A percentile compares a stretch with the other conserved stretches of the same genome.
Conservation (phyloP, 2,329 filamentous ascomycete species). For the Alternaria ventricosa region DNA sequence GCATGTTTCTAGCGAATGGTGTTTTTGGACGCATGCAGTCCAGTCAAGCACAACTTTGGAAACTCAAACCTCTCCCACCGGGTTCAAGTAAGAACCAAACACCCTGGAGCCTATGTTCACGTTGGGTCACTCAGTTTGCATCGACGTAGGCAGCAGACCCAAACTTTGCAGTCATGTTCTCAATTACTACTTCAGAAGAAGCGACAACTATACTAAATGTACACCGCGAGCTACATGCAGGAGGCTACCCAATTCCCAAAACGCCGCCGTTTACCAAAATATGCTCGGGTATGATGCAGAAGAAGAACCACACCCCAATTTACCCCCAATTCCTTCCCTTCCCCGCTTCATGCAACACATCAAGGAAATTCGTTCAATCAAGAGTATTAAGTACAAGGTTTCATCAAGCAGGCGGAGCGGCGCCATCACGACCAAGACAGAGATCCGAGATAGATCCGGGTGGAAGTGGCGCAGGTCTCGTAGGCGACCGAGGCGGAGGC, state of each 20-base stretch:
- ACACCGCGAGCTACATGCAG: neutral
- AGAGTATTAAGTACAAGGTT: neutral
- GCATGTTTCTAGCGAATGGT: neutral
- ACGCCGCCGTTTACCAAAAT: neutral
- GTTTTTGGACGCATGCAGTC: neutral
- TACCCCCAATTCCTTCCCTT: neutral
- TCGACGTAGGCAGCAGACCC: neutral
- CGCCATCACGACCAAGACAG: neutral
- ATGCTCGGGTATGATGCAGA: constrained; percentile 4
- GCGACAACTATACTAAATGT: neutral
- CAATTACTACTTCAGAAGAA: neutral
- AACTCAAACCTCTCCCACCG: neutral
- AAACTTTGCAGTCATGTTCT: neutral
- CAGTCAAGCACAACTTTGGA: neutral
- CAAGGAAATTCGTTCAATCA: neutral
- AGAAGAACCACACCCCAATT: constrained; percentile 1
- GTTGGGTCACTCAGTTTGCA: too few relatives aligned
- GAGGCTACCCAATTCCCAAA: neutral
- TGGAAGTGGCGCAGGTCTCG: neutral
- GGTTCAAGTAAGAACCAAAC: rapidly evolving
- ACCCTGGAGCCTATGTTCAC: neutral
- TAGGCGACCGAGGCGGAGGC: neutral
- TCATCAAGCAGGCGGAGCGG: neutral
- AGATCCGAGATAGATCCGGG: neutral
- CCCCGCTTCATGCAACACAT: neutral